These are phyloP conservation scores for Lachnellula cervina DNA, from an alignment of 2,329 filamentous ascomycete genomes.

Conservation along the genomic window DNA sequence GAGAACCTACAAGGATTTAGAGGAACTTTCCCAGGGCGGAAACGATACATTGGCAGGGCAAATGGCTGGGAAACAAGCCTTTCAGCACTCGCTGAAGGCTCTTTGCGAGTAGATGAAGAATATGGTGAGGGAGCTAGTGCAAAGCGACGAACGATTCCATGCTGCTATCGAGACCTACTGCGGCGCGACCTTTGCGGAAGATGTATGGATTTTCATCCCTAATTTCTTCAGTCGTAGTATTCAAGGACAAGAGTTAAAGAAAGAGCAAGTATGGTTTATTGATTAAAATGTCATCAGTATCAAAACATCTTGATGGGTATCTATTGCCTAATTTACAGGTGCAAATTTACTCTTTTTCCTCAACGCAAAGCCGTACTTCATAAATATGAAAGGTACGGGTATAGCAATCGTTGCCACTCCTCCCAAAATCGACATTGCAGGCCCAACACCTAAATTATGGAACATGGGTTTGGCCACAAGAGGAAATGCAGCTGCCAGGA, in stretches of 20 bases:
- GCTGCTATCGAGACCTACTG: slow-evolving; percentile 1
- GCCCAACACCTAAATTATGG: slow-evolving; percentile 58
- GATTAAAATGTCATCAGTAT: not conserved
- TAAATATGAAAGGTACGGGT: slow-evolving; percentile 54
- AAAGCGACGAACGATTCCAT: slow-evolving; percentile 1
- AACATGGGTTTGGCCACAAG: slow-evolving; percentile 48
- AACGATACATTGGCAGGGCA: not conserved
- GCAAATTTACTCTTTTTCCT: slow-evolving; percentile 42
- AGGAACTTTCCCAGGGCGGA: not conserved
- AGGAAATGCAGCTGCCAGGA: slow-evolving; percentile 42
- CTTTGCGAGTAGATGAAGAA: slow-evolving; percentile 5
- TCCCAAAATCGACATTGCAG: slow-evolving; percentile 59
- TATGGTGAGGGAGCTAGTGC: not conserved
- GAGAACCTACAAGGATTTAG: not conserved
- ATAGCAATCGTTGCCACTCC: slow-evolving; percentile 49
- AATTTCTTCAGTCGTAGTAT: slow-evolving; percentile 5
- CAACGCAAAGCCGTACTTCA: slow-evolving; percentile 33
- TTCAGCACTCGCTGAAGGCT: not conserved
- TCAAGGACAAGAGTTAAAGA: slow-evolving; percentile 3
- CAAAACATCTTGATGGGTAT: not conserved
- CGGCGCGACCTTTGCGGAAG: not conserved
- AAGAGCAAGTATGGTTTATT: slow-evolving; percentile 5
- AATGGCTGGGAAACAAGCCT: slow-evolving; percentile 1
- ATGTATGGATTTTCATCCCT: slow-evolving; percentile 5
- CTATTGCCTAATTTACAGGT: slow-evolving; percentile 21